These are phyloP conservation scores for Pythium chondricola DNA, from an alignment of 352 stramenopile genomes.

Conservation along the genomic window DNA sequence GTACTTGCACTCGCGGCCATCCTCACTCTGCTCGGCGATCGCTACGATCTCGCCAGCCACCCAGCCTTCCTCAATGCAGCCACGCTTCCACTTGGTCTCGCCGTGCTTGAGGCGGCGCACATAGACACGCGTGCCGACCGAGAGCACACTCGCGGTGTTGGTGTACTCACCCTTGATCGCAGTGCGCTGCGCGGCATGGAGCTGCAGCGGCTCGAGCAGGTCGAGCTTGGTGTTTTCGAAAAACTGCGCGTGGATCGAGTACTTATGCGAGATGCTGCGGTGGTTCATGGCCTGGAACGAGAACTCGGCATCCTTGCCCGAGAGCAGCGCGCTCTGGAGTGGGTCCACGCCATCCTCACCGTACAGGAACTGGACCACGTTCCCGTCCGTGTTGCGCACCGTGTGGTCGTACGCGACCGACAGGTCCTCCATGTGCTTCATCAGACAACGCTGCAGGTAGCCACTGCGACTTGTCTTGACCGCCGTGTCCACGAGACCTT, in stretches of 20 bases:
- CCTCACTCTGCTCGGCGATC: conserved; percentile 53
- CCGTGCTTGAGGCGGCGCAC: conserved; percentile 68
- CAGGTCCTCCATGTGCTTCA: conserved; percentile 98
- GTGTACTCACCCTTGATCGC: conserved; percentile 43
- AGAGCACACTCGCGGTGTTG: conserved; percentile 31
- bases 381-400: conserved; percentile 96
- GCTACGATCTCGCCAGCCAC: conserved; percentile 61
- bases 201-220: conserved; percentile 78
- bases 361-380: conserved; percentile 99
- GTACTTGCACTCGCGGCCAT: conserved; percentile 69
- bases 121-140: conserved; percentile 50
- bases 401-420: conserved; percentile 98
- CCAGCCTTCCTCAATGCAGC: conserved; percentile 74
- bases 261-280: conserved; percentile 92
- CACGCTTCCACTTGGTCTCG: conserved; percentile 84
- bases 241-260: conserved; percentile 85
- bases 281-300: conserved; percentile 96
- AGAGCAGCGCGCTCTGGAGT: conserved; percentile 92
- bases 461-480: conserved; percentile 99
- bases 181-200: conserved; percentile 62
- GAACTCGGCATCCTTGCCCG: conserved; percentile 90
- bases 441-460: conserved; percentile 99
- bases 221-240: conserved; percentile 88
- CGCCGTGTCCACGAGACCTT: conserved; percentile 98
- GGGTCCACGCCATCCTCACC: conserved; percentile 99